Evolutionary conservation across 192 early-diverging fungal genomes (phyloP).

Genomic region (Backusella sp.): DNA sequence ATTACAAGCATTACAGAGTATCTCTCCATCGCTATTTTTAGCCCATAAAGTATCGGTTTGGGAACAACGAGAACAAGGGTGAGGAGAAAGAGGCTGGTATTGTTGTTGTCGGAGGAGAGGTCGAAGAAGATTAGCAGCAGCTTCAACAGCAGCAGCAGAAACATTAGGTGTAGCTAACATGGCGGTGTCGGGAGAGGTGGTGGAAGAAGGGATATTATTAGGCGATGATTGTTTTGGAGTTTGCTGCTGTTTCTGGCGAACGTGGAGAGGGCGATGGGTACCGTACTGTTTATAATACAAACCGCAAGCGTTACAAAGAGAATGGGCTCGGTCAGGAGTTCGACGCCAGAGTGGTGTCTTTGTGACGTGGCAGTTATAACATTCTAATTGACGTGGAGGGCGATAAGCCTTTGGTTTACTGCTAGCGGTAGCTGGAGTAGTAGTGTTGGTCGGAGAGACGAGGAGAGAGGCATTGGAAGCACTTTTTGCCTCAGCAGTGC

Average conservation of each 20-base stretch:
- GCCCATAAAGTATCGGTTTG: constrained; percentile 78
- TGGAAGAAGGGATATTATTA: neutral
- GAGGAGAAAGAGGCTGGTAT: neutral
- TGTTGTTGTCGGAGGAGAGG: constrained; percentile 11
- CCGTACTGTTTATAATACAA: constrained; percentile 94
- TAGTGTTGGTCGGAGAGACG: neutral
- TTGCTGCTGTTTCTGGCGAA: constrained; percentile 28
- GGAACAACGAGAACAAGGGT: constrained; percentile 64
- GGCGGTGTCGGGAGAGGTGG: constrained; percentile 20
- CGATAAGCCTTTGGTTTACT: constrained; percentile 25
- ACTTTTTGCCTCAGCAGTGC: constrained; percentile 22
- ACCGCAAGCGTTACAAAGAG: constrained; percentile 96
- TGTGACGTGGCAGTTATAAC: constrained; percentile 75
- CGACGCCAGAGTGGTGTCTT: constrained; percentile 93
- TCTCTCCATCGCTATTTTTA: constrained; percentile 66
- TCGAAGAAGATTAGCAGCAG: constrained; percentile 13
- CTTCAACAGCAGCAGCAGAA: constrained; percentile 6
- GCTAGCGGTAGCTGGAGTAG: neutral
- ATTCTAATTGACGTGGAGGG: constrained; percentile 43
- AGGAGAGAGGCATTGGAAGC: neutral
- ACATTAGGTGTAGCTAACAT: constrained; percentile 7
- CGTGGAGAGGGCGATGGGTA: constrained; percentile 66
- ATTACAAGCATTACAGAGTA: constrained; percentile 78
- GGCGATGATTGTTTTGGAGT: constrained; percentile 9
- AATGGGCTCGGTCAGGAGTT: constrained; percentile 67